These are phyloP conservation scores for Umbelopsis sp. DNA, from an alignment of 192 early-diverging fungal species.

Conservation along the genomic window DNA sequence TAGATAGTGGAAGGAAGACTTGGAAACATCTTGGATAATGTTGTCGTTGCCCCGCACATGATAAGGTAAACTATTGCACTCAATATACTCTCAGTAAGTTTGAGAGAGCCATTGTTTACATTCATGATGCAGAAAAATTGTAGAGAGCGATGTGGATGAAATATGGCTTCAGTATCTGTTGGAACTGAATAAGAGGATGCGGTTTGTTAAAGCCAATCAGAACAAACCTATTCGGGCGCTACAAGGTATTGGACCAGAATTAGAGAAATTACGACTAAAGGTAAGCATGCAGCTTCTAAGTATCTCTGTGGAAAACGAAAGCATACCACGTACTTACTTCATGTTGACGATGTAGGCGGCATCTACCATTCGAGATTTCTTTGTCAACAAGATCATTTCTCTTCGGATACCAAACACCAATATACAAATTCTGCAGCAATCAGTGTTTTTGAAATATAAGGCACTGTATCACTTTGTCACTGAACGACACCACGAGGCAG, in stretches of 20 bases:
- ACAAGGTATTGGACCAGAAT: conserved; percentile 87
- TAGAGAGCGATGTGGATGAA: conserved; percentile 91
- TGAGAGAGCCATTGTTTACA: neutral
- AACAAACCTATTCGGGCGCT: conserved; percentile 75
- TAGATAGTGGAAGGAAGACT: conserved; percentile 73
- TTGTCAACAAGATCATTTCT: conserved; percentile 83
- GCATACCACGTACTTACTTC: neutral
- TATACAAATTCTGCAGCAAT: conserved; percentile 91
- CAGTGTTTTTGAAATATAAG: conserved; percentile 88
- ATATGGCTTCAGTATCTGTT: conserved; percentile 80
- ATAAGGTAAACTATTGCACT: conserved; percentile 46
- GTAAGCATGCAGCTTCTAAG: conserved; percentile 26
- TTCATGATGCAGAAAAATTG: conserved; percentile 68
- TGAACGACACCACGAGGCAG: conserved; percentile 85
- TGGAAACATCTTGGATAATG: conserved; percentile 77
- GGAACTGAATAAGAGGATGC: conserved; percentile 89
- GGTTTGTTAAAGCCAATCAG: conserved; percentile 78
- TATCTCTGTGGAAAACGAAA: neutral
- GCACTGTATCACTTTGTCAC: conserved; percentile 90
- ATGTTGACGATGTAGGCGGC: conserved; percentile 57
- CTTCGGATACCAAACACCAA: conserved; percentile 91
- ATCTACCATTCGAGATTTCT: conserved; percentile 85
- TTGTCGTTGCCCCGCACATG: conserved; percentile 76
- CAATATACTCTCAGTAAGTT: neutral
- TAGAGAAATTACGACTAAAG: conserved; percentile 87